Conservation (phyloP, 176 grass and related monocot species). For the Oryza meridionalis region DNA sequence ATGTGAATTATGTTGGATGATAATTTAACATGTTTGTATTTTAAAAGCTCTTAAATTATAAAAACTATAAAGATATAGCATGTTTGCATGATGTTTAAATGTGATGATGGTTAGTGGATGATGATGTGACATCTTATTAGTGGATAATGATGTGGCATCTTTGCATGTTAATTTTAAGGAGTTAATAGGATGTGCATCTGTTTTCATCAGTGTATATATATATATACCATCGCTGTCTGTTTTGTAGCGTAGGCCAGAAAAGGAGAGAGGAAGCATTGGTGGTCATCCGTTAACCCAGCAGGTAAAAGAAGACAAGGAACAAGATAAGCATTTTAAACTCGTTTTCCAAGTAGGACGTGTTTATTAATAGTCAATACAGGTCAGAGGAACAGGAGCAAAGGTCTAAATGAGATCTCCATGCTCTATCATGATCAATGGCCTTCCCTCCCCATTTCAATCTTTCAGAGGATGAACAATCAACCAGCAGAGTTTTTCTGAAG, state of each 20-base stretch:
- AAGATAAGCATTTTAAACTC: not conserved
- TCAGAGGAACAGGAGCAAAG: constrained; percentile 28
- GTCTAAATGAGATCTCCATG: constrained; percentile 35
- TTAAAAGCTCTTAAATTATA: too few species aligned
- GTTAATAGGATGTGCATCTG: too few species aligned
- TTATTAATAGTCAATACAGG: constrained; percentile 51
- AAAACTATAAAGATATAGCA: too few species aligned
- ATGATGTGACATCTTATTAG: too few species aligned
- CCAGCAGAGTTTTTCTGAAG: not conserved
- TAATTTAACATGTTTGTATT: too few species aligned
- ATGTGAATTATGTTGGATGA: too few species aligned
- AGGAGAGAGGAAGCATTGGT: not conserved
- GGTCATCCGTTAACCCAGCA: constrained; percentile 38
- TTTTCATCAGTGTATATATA: not conserved
- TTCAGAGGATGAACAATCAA: not conserved
- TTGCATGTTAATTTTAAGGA: too few species aligned
- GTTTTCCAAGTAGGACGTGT: constrained; percentile 8
- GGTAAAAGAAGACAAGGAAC: not conserved
- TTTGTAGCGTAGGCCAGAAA: not conserved
- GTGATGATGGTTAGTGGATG: too few species aligned
- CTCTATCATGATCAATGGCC: constrained; percentile 1
- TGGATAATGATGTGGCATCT: too few species aligned
- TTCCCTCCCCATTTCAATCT: not conserved
- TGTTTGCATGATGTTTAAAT: too few species aligned
- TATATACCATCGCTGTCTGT: not conserved